Evolutionary conservation across 108 stramenopile species (phyloP), one percentile per base, ranked within the genome.

Genomic region (Cyclotella kingstonii): DNA sequence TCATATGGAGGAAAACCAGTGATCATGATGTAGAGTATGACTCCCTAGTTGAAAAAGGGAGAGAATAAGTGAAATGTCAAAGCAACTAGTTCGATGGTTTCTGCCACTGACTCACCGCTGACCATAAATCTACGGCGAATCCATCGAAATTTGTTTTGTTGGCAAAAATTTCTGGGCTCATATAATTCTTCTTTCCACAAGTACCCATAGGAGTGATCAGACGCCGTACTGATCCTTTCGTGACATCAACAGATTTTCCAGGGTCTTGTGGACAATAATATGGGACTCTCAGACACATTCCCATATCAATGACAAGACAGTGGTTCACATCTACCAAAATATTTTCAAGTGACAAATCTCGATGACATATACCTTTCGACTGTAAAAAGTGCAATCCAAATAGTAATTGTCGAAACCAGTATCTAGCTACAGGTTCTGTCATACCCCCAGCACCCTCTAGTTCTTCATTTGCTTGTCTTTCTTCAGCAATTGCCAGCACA

Each of bases 101-200:
- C 17, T 14, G 17, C 27, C 22, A 4, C 29, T 2, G 3, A 60
- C 68, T 60, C 31, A 70, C 68, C 21, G 84, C 82, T 12, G 97
- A 88, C 97, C 97, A 98, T 35, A 98, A 66, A 70, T 98, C 97
- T 29, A 95, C 86, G 0, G 95, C 83, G 68, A 95, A 94, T 17
- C 95, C 95, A 77, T 98, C 90, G 70, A 95, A 95, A 23, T 75
- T 54, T 11, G 65, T 63, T 6, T 43, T 52, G 60, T 91, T 91
- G 9, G 73, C 74, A 68, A 71, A 90, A 9, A 98, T 82, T 62
- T 96, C 95, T 0, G 97, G 97, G 19, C 91, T 86, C 93, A 98
- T 96, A 66, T 98, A 98, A 53, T 95, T 95, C 35, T 77, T 88
- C 68, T 98, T 98, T 11, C 97, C 97, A 81, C 94, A 96, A 14